These are phyloP conservation scores for Dipteronia sinensis DNA, from an alignment of 345 rosid genomes.

Conservation along the genomic window DNA sequence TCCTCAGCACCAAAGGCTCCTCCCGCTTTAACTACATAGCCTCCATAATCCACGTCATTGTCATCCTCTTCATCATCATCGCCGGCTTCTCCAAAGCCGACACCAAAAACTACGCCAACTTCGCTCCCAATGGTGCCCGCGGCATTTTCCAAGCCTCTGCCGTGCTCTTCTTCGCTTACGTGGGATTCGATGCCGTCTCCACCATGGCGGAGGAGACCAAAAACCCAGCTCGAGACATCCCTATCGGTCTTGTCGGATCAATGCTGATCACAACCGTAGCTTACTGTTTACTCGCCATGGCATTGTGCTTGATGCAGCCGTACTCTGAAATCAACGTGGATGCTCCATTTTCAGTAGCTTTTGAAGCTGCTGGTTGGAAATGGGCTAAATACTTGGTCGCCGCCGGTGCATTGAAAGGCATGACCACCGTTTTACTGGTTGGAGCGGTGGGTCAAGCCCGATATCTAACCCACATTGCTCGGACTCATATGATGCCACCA, in stretches of 20 bases:
- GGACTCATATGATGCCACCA: constrained; percentile 91
- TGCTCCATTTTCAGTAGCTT: constrained; percentile 79
- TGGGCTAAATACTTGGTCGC: constrained; percentile 94
- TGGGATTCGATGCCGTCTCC: constrained; percentile 86
- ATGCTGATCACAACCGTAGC: constrained; percentile 52
- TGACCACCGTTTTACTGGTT: constrained; percentile 82
- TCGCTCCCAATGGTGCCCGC: constrained; percentile 51
- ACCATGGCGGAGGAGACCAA: constrained; percentile 95
- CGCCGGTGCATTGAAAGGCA: constrained; percentile 73
- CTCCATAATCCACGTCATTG: constrained; percentile 60
- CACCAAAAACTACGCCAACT: constrained; percentile 48
- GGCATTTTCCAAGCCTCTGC: constrained; percentile 73
- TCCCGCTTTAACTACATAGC: constrained; percentile 76
- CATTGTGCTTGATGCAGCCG: constrained; percentile 68
- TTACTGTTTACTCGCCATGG: constrained; percentile 62
- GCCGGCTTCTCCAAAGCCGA: constrained; percentile 65
- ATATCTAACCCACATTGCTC: constrained; percentile 85
- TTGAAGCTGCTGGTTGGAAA: constrained; percentile 56
- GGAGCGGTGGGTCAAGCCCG: constrained; percentile 78
- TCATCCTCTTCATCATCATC: constrained; percentile 70
- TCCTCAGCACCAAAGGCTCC: constrained; percentile 72
- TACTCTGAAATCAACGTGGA: constrained; percentile 45
- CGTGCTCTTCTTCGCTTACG: constrained; percentile 79
- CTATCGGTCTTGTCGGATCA: constrained; percentile 82
- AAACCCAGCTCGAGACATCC: constrained; percentile 77